Evolutionary conservation across 2,329 filamentous ascomycete genomes (phyloP), one percentile per base, ranked within the genome.

Genomic region (Cladorrhinum sp.): DNA sequence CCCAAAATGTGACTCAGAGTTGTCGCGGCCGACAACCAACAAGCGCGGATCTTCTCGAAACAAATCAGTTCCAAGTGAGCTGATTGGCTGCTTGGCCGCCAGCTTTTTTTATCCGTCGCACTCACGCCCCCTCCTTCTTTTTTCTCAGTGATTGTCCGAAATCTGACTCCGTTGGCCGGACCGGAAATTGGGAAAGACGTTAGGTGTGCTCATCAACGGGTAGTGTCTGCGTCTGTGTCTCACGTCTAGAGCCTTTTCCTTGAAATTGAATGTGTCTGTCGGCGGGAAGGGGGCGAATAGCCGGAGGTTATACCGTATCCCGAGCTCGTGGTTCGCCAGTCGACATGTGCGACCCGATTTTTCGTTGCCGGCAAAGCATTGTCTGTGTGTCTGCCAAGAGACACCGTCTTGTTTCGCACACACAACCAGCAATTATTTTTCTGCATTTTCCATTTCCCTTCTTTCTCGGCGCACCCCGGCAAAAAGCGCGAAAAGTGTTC

Each of bases 1-100:
- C 16, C 41, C 36, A 24, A 25, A 55, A 20, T 24, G 59, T 65
- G 63, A 65, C 61, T 65, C 63, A 65, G 61, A 60, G 23, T 29
- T 57, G 32, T n/a, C 22, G 55, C 58, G 62, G 57, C 52, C 62
- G 52, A 55, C 32, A 51, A 25, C 60, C 62, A 64, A 52, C 48
- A 50, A 50, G 50, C 58, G 60, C 45, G 51, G 52, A 58, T 49
- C 55, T 18, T n/a, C 51, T 48, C n/a, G 41, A 45, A 55, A 48
- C 22, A 16, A 45, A 55, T 50, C 45, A 16, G 49, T 13, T 53
- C 10, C 27, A 54, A 36, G 18, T 20, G 27, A 29, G 41, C 29
- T 50, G n/a, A 62, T 62, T 64, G 57, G 57, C 27, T 27, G 16
- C 13, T 24, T 50, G 38, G 13, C 55, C 55, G 53, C 55, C 45